Evolutionary conservation across 2,329 filamentous ascomycete genomes (phyloP).

Genomic region (Curvularia verruculosa): DNA sequence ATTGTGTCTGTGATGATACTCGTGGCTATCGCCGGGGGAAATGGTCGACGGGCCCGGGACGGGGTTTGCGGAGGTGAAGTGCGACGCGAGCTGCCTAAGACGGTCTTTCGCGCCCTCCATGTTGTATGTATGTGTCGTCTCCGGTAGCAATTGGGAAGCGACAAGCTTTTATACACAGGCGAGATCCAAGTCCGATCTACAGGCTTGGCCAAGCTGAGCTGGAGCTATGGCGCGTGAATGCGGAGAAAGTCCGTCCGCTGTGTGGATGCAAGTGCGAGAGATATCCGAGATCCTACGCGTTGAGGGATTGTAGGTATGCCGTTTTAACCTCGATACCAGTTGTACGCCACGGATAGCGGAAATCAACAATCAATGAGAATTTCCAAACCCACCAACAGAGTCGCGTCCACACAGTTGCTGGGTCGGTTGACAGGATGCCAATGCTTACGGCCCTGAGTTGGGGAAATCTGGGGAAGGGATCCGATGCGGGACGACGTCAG

Average conservation of each 20-base stretch:
- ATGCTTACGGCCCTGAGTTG: constrained; percentile 7
- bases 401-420: neutral
- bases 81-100: constrained; percentile 47
- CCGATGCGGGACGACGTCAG: constrained; percentile 24
- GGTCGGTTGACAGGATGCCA: constrained; percentile 1
- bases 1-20: constrained; percentile 60
- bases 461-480: constrained; percentile 30
- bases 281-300: constrained; percentile 2
- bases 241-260: constrained; percentile 24
- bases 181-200: constrained; percentile 11
- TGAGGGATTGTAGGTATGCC: neutral
- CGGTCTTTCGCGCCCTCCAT: constrained; percentile 32
- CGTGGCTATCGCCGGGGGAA: constrained; percentile 43
- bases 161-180: constrained; percentile 8
- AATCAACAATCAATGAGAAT: neutral
- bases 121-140: neutral
- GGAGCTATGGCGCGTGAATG: constrained; percentile 22
- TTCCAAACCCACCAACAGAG: neutral
- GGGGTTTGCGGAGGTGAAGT: constrained; percentile 43
- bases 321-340: neutral
- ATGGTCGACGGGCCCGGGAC: constrained; percentile 46
- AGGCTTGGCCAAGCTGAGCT: constrained; percentile 8
- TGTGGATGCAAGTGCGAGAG: constrained; percentile 7
- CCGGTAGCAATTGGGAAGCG: neutral
- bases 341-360: neutral